Conservation (phyloP, 129 eudicot genomes). For the Chrysanthemum lavandulifolium region DNA sequence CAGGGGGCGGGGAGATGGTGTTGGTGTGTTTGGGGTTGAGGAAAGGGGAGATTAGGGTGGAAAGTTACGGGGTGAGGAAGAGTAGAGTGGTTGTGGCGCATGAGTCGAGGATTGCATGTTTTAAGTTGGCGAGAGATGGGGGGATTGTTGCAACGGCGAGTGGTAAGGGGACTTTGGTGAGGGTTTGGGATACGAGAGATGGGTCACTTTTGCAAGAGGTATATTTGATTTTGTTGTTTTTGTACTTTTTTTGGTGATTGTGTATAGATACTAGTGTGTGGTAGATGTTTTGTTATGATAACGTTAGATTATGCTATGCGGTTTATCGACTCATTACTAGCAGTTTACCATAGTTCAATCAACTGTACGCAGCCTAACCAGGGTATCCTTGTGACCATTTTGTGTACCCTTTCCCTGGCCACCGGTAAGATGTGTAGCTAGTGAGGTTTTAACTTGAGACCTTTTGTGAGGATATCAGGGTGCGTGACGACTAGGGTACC, state of each 20-base stretch:
- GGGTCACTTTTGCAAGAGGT: slow-evolving; percentile 91
- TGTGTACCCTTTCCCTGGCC: too few relatives aligned
- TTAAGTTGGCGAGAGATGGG: slow-evolving; percentile 76
- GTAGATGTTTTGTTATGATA: too few relatives aligned
- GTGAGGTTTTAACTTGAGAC: too few relatives aligned
- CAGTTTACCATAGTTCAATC: too few relatives aligned
- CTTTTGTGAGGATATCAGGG: too few relatives aligned
- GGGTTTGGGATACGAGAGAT: slow-evolving; percentile 71
- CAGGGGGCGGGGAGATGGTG: slow-evolving; percentile 45
- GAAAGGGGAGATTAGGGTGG: slow-evolving; percentile 83
- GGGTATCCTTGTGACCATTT: too few relatives aligned
- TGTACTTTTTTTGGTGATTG: background rate
- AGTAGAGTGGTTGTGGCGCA: slow-evolving; percentile 76
- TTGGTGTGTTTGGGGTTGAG: slow-evolving; percentile 82
- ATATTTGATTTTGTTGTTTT: slow-evolving; percentile 7
- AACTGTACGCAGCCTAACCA: too few relatives aligned
- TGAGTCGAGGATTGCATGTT: slow-evolving; percentile 84
- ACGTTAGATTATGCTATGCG: too few relatives aligned
- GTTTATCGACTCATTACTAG: too few relatives aligned
- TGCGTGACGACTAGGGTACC: too few relatives aligned
- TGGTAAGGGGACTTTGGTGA: slow-evolving; percentile 74
- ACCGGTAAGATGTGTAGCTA: too few relatives aligned
- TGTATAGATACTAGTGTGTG: background rate
- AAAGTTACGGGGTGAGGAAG: slow-evolving; percentile 62
- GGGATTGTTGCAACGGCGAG: slow-evolving; percentile 79